Conservation (phyloP, 139 green algal species). For the Tetradesmus obliquus region DNA sequence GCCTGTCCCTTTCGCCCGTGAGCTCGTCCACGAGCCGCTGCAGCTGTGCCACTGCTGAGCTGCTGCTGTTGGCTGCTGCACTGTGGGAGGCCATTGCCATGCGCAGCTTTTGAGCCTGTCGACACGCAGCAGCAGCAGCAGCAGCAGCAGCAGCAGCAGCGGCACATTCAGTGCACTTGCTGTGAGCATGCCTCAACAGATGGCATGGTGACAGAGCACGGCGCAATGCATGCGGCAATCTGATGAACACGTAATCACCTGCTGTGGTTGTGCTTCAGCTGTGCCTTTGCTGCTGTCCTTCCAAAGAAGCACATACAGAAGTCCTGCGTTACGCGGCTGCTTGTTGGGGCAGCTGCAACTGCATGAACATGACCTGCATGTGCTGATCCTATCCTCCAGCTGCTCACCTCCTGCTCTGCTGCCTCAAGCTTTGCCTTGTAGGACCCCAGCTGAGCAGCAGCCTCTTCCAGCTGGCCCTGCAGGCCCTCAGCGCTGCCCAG, state of each 20-base stretch:
- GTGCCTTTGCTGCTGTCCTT: too few species aligned
- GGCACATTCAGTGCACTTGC: not conserved
- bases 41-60: constrained; percentile 19
- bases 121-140: not conserved
- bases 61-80: constrained; percentile 7
- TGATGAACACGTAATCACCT: too few species aligned
- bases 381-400: too few species aligned
- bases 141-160: not conserved
- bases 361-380: too few species aligned
- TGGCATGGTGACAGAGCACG: too few species aligned
- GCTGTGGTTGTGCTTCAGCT: too few species aligned
- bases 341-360: too few species aligned
- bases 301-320: too few species aligned
- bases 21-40: constrained; percentile 43
- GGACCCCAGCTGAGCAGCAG: constrained; percentile 27
- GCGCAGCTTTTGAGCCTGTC: constrained; percentile 7
- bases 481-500: constrained; percentile 44
- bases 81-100: not conserved
- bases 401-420: constrained; percentile 43
- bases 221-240: too few species aligned
- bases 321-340: too few species aligned
- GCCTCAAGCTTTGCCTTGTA: constrained; percentile 27
- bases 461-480: constrained; percentile 46
- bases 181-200: too few species aligned
- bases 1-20: constrained; percentile 29